Evolutionary conservation across 306 rosid species (phyloP).

Genomic region (Alnus rubra): DNA sequence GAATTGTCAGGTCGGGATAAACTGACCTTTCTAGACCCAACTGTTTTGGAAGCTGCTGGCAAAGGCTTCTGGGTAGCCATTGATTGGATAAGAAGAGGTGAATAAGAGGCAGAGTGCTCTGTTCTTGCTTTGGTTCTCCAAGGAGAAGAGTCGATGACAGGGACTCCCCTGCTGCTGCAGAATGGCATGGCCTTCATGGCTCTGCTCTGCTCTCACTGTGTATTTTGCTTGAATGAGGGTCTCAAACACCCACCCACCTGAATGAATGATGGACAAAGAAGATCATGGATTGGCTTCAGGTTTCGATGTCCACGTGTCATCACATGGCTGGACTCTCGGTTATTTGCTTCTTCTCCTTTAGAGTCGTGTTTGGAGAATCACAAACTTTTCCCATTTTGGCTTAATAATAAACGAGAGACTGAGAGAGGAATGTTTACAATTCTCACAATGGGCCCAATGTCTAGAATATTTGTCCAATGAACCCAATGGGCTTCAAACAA

Average conservation of each 20-base stretch:
- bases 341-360: neutral
- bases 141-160: slow-evolving; percentile 28
- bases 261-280: slow-evolving; percentile 33
- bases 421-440: too few relatives aligned
- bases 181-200: slow-evolving; percentile 54
- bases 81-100: slow-evolving; percentile 53
- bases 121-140: slow-evolving; percentile 2
- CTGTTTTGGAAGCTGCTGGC: slow-evolving; percentile 56
- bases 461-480: too few relatives aligned
- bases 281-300: slow-evolving; percentile 33
- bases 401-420: too few relatives aligned
- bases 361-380: neutral
- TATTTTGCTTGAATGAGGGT: neutral
- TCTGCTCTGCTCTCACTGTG: slow-evolving; percentile 12
- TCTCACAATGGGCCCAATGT: too few relatives aligned
- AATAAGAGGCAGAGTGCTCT: slow-evolving; percentile 21
- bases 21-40: slow-evolving; percentile 63
- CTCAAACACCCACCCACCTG: neutral
- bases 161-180: slow-evolving; percentile 34
- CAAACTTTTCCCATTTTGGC: neutral
- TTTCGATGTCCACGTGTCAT: slow-evolving; percentile 39
- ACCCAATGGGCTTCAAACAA: too few relatives aligned
- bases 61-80: slow-evolving; percentile 75
- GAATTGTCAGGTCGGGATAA: neutral
- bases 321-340: slow-evolving; percentile 14